Conservation (phyloP, 768 basidiomycete species). For the Hygrophoropsis aurantiaca region DNA sequence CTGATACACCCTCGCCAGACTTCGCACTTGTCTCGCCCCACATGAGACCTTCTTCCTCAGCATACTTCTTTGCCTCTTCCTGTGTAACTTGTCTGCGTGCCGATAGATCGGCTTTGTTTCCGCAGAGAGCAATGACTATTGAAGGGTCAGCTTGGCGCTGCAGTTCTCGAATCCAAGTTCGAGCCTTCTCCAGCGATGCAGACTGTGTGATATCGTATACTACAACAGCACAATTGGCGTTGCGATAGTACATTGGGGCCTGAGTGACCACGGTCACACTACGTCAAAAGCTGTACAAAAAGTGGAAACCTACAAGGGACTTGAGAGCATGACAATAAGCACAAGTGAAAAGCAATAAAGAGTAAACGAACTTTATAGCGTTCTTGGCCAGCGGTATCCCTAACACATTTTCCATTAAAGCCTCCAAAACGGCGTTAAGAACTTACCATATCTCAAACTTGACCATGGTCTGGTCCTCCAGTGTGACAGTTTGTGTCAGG, state of each 20-base stretch:
- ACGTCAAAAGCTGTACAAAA: background rate
- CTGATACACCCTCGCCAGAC: slow-evolving; percentile 80
- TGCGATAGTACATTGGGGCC: slow-evolving; percentile 97
- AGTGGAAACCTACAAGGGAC: slow-evolving; percentile 44
- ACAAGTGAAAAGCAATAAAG: background rate
- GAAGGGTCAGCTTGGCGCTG: slow-evolving; percentile 97
- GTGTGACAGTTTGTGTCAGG: slow-evolving; percentile 93
- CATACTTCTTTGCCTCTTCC: slow-evolving; percentile 91
- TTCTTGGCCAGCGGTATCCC: slow-evolving; percentile 97
- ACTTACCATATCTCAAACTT: slow-evolving; percentile 97
- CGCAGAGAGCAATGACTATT: slow-evolving; percentile 94
- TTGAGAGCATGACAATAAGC: slow-evolving; percentile 14
- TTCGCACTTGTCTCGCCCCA: slow-evolving; percentile 93
- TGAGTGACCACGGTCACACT: slow-evolving; percentile 26
- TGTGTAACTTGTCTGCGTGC: slow-evolving; percentile 82
- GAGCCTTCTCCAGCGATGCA: slow-evolving; percentile 91
- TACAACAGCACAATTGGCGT: slow-evolving; percentile 91
- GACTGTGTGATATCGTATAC: slow-evolving; percentile 96
- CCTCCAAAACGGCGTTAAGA: slow-evolving; percentile 5
- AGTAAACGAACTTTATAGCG: slow-evolving; percentile 73
- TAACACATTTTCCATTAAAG: slow-evolving; percentile 25
- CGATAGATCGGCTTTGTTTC: slow-evolving; percentile 90
- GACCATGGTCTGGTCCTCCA: slow-evolving; percentile 86
- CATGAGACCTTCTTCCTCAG: slow-evolving; percentile 89
- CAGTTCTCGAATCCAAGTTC: slow-evolving; percentile 93